Conservation (phyloP, 257 asterid species). For the Scutellaria minor region DNA sequence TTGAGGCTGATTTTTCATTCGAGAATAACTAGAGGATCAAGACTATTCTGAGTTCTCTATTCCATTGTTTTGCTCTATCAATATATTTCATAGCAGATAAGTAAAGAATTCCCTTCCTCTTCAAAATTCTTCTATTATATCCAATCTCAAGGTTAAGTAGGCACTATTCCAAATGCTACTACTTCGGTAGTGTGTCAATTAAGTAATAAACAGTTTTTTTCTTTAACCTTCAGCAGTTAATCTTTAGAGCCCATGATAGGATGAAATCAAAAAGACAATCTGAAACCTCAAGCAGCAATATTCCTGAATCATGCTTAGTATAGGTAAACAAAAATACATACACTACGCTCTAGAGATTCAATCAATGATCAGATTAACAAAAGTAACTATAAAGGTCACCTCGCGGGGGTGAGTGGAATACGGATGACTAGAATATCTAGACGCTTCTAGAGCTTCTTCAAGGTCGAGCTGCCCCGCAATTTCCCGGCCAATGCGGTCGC, state of each 20-base stretch:
- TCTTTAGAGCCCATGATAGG: neutral
- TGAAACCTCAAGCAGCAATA: neutral
- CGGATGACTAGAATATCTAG: slow-evolving; percentile 94
- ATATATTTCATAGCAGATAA: neutral
- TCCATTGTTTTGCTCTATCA: slow-evolving; percentile 2
- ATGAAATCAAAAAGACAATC: slow-evolving; percentile 1
- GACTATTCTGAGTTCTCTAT: neutral
- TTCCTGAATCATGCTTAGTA: neutral
- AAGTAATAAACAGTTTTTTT: neutral
- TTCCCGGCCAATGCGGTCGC: slow-evolving; percentile 83
- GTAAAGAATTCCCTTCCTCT: neutral
- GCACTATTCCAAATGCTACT: neutral
- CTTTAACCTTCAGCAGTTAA: slow-evolving; percentile 1
- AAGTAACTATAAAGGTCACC: slow-evolving; percentile 46
- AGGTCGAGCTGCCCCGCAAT: slow-evolving; percentile 74
- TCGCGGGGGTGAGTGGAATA: slow-evolving; percentile 92
- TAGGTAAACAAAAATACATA: neutral
- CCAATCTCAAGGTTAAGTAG: neutral
- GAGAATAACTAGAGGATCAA: neutral
- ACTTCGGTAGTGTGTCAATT: neutral
- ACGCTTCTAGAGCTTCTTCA: slow-evolving; percentile 91
- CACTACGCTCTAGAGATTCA: slow-evolving; percentile 1
- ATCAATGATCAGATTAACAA: neutral
- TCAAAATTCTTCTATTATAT: neutral
- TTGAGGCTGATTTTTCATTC: neutral